Conservation (phyloP, 2,329 filamentous ascomycete genomes). For the Paramyrothecium sp. region DNA sequence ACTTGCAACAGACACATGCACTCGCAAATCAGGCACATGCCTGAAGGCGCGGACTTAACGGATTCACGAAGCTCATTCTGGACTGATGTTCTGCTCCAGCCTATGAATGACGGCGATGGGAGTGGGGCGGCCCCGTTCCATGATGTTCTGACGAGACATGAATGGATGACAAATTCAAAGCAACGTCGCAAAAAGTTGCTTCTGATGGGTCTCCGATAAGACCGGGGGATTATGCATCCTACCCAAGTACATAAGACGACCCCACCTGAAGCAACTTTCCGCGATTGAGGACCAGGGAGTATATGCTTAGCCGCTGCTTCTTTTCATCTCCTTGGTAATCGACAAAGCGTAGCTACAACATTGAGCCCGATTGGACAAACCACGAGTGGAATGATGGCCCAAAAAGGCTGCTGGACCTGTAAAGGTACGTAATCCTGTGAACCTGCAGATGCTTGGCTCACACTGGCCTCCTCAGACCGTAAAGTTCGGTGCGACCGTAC, state of each 20-base stretch:
- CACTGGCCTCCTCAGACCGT: constrained; percentile 6
- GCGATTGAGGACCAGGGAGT: background rate
- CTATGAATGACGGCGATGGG: background rate
- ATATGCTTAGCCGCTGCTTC: too few species aligned
- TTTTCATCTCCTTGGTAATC: too few species aligned
- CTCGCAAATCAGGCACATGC: too few species aligned
- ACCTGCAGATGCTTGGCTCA: constrained; percentile 1
- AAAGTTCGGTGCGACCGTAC: constrained; percentile 15
- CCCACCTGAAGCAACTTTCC: constrained; percentile 8
- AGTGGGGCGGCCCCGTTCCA: background rate
- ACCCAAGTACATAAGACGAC: background rate
- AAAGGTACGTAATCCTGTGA: constrained; percentile 9
- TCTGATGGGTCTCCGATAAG: background rate
- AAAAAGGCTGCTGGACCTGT: constrained; percentile 17
- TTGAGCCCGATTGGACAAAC: background rate
- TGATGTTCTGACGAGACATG: background rate
- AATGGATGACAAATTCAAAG: background rate
- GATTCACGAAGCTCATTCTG: too few species aligned
- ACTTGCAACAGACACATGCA: too few species aligned
- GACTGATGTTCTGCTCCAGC: background rate
- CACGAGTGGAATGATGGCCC: constrained; percentile 6
- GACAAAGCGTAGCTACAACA: too few species aligned
- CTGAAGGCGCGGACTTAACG: too few species aligned
- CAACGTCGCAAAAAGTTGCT: background rate
- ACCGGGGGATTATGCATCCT: background rate